Conservation (phyloP, 768 basidiomycete species). For the Stropharia rugosoannulata region DNA sequence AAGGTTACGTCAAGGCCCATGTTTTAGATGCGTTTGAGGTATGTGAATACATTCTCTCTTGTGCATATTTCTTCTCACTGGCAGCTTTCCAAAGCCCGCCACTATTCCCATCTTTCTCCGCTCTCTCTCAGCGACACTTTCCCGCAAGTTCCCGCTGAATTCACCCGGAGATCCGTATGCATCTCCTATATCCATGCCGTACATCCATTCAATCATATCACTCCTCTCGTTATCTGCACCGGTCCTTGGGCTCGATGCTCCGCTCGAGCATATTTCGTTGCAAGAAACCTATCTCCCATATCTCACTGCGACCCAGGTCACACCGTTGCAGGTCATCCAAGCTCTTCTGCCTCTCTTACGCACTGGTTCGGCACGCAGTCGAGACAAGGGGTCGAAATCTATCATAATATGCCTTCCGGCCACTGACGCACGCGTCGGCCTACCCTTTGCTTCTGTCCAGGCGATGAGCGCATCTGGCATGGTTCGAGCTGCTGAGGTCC, state of each 20-base stretch:
- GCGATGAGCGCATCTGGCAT: conserved; percentile 79
- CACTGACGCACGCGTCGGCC: conserved; percentile 67
- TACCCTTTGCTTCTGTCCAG: conserved; percentile 66
- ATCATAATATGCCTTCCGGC: conserved; percentile 78
- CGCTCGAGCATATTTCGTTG: conserved; percentile 70
- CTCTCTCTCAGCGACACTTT: conserved; percentile 76
- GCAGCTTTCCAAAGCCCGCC: conserved; percentile 48
- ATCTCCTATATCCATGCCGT: conserved; percentile 60
- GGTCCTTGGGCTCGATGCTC: conserved; percentile 45
- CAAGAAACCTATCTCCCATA: conserved; percentile 65
- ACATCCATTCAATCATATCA: conserved; percentile 78
- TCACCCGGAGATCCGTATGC: conserved; percentile 80
- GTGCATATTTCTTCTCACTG: neutral
- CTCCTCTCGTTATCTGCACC: conserved; percentile 58
- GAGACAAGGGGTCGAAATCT: conserved; percentile 53
- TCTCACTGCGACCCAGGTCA: conserved; percentile 72
- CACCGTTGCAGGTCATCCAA: conserved; percentile 76
- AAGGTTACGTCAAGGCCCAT: conserved; percentile 80
- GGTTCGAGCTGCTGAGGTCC: conserved; percentile 67
- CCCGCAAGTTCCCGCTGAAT: conserved; percentile 79
- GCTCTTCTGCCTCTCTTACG: conserved; percentile 76
- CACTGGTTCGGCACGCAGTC: conserved; percentile 54
- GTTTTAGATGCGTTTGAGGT: conserved; percentile 82
- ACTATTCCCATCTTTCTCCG: conserved; percentile 77
- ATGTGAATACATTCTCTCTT: conserved; percentile 1